Conservation (phyloP, 2,329 filamentous ascomycete species). For the Mycogone perniciosa region DNA sequence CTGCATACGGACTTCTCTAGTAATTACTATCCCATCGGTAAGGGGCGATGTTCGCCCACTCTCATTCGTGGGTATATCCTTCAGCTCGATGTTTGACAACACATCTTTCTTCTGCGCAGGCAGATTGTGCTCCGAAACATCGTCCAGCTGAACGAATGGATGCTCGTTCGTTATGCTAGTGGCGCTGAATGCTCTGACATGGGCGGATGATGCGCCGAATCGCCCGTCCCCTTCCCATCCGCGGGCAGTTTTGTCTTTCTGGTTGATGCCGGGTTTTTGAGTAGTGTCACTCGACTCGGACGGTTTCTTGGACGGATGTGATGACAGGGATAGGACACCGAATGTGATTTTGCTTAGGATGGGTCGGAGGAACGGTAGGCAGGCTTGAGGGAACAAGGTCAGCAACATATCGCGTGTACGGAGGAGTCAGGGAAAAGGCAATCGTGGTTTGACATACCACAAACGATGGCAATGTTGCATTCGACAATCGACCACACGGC, state of each 20-base stretch:
- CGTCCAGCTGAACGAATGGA: slow-evolving; percentile 9
- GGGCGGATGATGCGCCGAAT: slow-evolving; percentile 3
- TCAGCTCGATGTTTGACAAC: slow-evolving; percentile 6
- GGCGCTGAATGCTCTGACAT: slow-evolving; percentile 7
- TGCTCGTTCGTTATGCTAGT: slow-evolving; percentile 10
- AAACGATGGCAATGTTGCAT: slow-evolving; percentile 20
- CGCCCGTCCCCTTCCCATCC: slow-evolving; percentile 8
- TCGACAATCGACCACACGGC: slow-evolving; percentile 21
- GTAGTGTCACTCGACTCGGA: background rate
- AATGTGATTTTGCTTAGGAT: slow-evolving; percentile 7
- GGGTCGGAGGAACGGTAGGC: slow-evolving; percentile 14
- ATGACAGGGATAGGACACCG: slow-evolving; percentile 8
- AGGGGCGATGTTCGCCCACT: background rate
- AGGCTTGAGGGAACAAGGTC: slow-evolving; percentile 1
- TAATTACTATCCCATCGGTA: slow-evolving; percentile 9
- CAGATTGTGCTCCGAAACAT: slow-evolving; percentile 7
- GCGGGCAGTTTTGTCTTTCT: background rate
- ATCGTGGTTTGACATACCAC: slow-evolving; percentile 14
- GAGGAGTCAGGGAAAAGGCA: too few species aligned
- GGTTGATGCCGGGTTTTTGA: background rate
- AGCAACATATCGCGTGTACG: background rate
- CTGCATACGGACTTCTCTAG: slow-evolving; percentile 9
- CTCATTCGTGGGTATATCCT: background rate
- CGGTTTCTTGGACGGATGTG: slow-evolving; percentile 1
- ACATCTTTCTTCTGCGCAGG: background rate